Evolutionary conservation across 148 eudicot species (phyloP).

Genomic region (Tetragonia tetragonoides): DNA sequence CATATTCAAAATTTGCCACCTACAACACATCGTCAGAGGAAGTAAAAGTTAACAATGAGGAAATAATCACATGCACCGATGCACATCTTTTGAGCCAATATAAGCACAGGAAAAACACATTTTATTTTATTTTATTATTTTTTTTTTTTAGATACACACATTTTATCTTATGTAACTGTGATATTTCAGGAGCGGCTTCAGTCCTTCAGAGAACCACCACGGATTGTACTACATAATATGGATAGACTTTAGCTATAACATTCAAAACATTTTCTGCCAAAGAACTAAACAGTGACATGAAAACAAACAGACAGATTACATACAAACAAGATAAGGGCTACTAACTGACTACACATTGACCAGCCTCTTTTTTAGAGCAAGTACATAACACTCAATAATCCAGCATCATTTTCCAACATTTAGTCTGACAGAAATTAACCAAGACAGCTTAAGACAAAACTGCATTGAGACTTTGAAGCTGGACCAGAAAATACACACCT

Average conservation of each 20-base stretch:
- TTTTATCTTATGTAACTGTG: not conserved
- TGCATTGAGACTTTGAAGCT: not conserved
- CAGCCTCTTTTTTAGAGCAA: not conserved
- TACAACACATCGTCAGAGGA: conserved; percentile 22
- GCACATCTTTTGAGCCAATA: not conserved
- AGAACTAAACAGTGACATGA: not conserved
- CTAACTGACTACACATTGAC: not conserved
- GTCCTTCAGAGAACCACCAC: not conserved
- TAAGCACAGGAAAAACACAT: not conserved
- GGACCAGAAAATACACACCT: conserved; percentile 45
- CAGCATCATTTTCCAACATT: not conserved
- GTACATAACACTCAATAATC: not conserved
- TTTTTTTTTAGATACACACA: not conserved
- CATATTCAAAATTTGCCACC: conserved; percentile 96
- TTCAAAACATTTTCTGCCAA: not conserved
- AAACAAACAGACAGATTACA: not conserved
- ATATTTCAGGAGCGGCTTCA: not conserved
- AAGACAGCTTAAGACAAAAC: not conserved
- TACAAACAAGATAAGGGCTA: not conserved
- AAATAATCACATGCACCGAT: not conserved
- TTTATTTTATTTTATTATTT: not conserved
- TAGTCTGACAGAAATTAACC: not conserved
- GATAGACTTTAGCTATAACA: not conserved
- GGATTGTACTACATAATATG: not conserved
- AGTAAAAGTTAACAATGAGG: not conserved